These are phyloP conservation scores for Aspergillus vadensis DNA, from an alignment of 2,329 filamentous ascomycete species.

Conservation along the genomic window DNA sequence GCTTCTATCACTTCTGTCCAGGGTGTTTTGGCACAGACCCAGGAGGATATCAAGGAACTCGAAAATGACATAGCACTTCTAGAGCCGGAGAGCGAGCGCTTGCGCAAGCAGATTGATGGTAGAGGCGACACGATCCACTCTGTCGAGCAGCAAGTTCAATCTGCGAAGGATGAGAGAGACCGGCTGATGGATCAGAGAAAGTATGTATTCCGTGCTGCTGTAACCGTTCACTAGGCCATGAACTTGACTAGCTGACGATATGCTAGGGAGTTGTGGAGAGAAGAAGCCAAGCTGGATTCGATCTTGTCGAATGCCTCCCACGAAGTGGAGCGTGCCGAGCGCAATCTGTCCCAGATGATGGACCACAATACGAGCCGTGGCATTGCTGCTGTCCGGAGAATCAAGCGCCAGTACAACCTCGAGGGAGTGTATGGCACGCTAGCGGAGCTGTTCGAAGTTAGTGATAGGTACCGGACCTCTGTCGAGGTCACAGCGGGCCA, in stretches of 20 bases:
- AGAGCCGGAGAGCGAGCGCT: constrained; percentile 69
- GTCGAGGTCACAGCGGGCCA: constrained; percentile 91
- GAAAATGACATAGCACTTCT: constrained; percentile 70
- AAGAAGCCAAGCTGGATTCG: constrained; percentile 83
- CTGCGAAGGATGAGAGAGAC: constrained; percentile 76
- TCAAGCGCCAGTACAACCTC: constrained; percentile 77
- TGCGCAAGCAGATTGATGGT: constrained; percentile 74
- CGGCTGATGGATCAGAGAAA: constrained; percentile 83
- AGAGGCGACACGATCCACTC: constrained; percentile 73
- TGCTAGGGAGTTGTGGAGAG: constrained; percentile 69
- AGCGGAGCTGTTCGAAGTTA: constrained; percentile 87
- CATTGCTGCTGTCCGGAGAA: constrained; percentile 78
- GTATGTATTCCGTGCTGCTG: constrained; percentile 30
- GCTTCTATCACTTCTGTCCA: constrained; percentile 76
- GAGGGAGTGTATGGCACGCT: constrained; percentile 89
- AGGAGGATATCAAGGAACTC: constrained; percentile 76
- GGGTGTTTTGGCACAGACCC: constrained; percentile 78
- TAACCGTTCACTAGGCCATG: background rate
- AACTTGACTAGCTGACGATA: constrained; percentile 14
- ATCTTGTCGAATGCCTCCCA: constrained; percentile 73
- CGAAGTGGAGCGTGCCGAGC: constrained; percentile 76
- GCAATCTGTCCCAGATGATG: constrained; percentile 78
- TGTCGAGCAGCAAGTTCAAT: constrained; percentile 72
- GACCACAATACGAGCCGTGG: constrained; percentile 85
- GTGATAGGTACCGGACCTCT: constrained; percentile 80